These are phyloP conservation scores for Marchantia polymorpha DNA, from an alignment of 225 moss, liverwort and hornwort genomes.

Conservation along the genomic window DNA sequence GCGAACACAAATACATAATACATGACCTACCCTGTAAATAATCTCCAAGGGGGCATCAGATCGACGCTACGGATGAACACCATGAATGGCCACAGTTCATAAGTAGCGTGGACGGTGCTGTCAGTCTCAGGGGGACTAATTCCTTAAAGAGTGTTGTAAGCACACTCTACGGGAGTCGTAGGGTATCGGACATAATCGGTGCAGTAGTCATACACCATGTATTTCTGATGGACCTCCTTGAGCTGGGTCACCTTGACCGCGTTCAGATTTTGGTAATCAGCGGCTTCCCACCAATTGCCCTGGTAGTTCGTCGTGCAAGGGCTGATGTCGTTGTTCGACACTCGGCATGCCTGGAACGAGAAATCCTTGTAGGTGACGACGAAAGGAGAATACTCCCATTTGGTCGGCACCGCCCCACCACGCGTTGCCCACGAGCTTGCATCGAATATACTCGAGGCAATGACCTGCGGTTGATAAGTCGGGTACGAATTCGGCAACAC, in stretches of 20 bases:
- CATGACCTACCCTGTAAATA: no score
- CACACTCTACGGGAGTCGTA: not conserved
- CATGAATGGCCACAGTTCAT: no score
- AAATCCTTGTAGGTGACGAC: slow-evolving; percentile 18
- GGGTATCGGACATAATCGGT: not conserved
- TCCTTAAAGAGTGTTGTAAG: slow-evolving; percentile 1
- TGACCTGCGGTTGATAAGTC: slow-evolving; percentile 8
- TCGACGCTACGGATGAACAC: no score
- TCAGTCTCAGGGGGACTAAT: no score
- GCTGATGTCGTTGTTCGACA: not conserved
- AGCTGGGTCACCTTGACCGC: slow-evolving; percentile 10
- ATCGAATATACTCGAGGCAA: slow-evolving; percentile 29
- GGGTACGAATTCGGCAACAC: slow-evolving; percentile 15
- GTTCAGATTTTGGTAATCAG: slow-evolving; percentile 15
- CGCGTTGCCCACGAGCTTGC: slow-evolving; percentile 43
- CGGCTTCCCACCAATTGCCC: slow-evolving; percentile 30
- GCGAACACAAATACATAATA: no score
- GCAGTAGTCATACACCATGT: slow-evolving; percentile 45
- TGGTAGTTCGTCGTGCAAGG: slow-evolving; percentile 13
- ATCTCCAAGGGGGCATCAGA: no score
- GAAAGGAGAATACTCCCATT: slow-evolving; percentile 36
- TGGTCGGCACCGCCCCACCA: slow-evolving; percentile 29
- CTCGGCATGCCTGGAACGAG: slow-evolving; percentile 25
- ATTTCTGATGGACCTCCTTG: slow-evolving; percentile 21
- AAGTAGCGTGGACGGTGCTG: no score